phyloP scores from a whole-genome alignment of 2,329 filamentous ascomycete genomes.

The Endothia cerciana region DNA sequence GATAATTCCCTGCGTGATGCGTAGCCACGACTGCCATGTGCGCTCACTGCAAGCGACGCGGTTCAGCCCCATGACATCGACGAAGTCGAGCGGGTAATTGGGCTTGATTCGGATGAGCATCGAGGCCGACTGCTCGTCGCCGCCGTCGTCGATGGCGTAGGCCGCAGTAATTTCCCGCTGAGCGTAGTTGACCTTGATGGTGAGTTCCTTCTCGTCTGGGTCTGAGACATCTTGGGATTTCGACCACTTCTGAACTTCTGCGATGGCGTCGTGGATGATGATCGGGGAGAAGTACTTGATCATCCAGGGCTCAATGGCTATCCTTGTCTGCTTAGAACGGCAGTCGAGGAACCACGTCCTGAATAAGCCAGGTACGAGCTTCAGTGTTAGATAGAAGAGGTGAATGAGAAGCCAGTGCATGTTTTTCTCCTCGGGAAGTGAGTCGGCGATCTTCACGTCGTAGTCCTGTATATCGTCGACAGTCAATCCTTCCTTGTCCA shows the following conservation, averaged over 20 bases:
- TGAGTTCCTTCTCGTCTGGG: slow-evolving; percentile 59
- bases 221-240: slow-evolving; percentile 52
- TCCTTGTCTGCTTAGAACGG: slow-evolving; percentile 77
- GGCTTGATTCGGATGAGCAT: slow-evolving; percentile 82
- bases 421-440: slow-evolving; percentile 69
- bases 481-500: slow-evolving; percentile 69
- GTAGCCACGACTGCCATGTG: slow-evolving; percentile 91
- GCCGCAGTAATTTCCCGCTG: slow-evolving; percentile 79
- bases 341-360: slow-evolving; percentile 85
- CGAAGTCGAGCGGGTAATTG: slow-evolving; percentile 80
- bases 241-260: slow-evolving; percentile 71
- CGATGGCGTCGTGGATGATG: slow-evolving; percentile 67
- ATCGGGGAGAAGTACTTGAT: slow-evolving; percentile 78
- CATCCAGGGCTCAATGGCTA: slow-evolving; percentile 83
- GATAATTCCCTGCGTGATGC: slow-evolving; percentile 88
- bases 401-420: slow-evolving; percentile 85
- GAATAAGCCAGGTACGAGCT: slow-evolving; percentile 76
- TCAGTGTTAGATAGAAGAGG: slow-evolving; percentile 81
- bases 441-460: slow-evolving; percentile 54
- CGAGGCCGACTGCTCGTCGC: slow-evolving; percentile 79
- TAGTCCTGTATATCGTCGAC: slow-evolving; percentile 59
- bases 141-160: slow-evolving; percentile 65
- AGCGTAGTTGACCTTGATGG: slow-evolving; percentile 71
- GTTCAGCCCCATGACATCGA: slow-evolving; percentile 75
- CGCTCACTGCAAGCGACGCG: slow-evolving; percentile 87